These are phyloP conservation scores for Oropetium thomaeum DNA, from an alignment of 176 grass and related monocot species.

Conservation along the genomic window DNA sequence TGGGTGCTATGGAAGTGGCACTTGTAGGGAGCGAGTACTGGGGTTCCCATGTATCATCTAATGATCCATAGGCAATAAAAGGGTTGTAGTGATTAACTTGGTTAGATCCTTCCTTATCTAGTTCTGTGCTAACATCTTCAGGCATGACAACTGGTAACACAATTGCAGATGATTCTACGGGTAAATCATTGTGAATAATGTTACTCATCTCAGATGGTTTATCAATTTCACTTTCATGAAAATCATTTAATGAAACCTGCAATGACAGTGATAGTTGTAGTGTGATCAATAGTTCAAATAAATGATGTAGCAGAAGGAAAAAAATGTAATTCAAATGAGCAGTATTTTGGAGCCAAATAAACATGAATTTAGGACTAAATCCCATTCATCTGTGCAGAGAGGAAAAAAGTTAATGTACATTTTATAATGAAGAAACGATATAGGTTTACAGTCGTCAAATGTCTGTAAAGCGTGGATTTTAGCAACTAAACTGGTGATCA, in stretches of 20 bases:
- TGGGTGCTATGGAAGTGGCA: conserved; percentile 23
- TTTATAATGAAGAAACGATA: background rate
- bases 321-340: background rate
- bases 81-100: conserved; percentile 52
- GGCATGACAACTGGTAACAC: conserved; percentile 14
- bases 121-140: conserved; percentile 20
- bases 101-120: conserved; percentile 29
- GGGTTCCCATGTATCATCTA: conserved; percentile 47
- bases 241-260: conserved; percentile 42
- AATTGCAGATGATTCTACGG: conserved; percentile 6
- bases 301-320: background rate
- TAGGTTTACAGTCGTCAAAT: background rate
- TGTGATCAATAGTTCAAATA: background rate
- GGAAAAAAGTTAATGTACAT: background rate
- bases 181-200: conserved; percentile 23
- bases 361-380: background rate
- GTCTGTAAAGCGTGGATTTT: background rate
- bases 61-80: conserved; percentile 50
- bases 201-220: conserved; percentile 24
- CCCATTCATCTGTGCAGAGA: background rate
- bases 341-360: conserved; percentile 1
- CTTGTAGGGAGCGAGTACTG: conserved; percentile 30
- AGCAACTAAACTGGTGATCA: background rate
- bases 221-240: conserved; percentile 25
- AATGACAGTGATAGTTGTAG: conserved; percentile 19